Percentiles rank a stretch among this genome's conserved stretches.
Evolutionary conservation across 352 stramenopile genomes (phyloP).

Genomic region (Phytophthora ohioensis): DNA sequence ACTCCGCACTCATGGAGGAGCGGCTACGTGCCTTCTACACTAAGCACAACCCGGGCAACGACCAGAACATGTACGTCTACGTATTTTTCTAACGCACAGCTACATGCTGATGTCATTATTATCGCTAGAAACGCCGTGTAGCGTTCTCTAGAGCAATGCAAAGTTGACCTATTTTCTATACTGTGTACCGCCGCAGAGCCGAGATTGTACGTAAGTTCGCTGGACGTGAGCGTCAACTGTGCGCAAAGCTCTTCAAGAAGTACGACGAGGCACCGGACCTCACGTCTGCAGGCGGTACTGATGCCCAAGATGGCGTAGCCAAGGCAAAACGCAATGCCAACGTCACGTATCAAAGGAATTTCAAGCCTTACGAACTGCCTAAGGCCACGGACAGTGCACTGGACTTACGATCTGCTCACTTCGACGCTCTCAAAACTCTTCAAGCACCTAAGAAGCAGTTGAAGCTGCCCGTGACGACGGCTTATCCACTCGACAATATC

Average conservation of each 20-base stretch:
- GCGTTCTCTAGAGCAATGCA: neutral
- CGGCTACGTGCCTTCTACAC: constrained; percentile 79
- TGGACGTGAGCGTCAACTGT: constrained; percentile 67
- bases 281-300: neutral
- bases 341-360: constrained; percentile 49
- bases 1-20: constrained; percentile 49
- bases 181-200: constrained; percentile 38
- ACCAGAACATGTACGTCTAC: constrained; percentile 79
- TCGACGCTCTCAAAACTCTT: constrained; percentile 71
- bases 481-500: constrained; percentile 87
- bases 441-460: constrained; percentile 23
- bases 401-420: constrained; percentile 62
- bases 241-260: constrained; percentile 81
- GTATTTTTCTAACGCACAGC: neutral
- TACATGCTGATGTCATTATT: neutral
- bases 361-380: constrained; percentile 34
- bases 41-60: constrained; percentile 75
- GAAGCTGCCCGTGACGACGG: constrained; percentile 35
- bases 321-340: constrained; percentile 7
- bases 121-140: neutral
- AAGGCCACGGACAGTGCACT: constrained; percentile 31
- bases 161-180: constrained; percentile 9
- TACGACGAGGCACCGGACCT: constrained; percentile 70
- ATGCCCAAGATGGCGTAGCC: neutral
- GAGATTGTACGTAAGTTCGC: constrained; percentile 81